Base-by-base conservation (phyloP, 352 stramenopile genomes). In the Blastocystis sp. region DNA sequence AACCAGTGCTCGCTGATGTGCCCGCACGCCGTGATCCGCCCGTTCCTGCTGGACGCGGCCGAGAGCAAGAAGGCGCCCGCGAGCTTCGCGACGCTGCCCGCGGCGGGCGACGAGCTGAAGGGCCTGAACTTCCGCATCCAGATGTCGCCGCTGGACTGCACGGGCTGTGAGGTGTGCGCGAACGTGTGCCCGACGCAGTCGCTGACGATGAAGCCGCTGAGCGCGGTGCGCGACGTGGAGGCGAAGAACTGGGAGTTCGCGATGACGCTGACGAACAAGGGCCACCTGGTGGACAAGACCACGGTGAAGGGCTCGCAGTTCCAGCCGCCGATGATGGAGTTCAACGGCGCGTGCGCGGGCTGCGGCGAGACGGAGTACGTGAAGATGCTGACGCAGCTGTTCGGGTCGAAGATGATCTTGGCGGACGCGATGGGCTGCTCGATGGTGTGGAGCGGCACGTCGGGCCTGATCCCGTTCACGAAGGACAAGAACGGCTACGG, bases 1-100 rank as follows among this genome's bases (percentile, higher is more conserved):
- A 93, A 93, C 86, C 90, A 92, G 80, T 93, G 91, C 82, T 88
- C 92, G 76, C 90, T 91, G 77, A 90, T 93, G 5, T 93, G 91
- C 48, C 91, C 91, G 19, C 91, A 93, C 76, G 91, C 91, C 52
- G 90, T 86, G 4, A 92, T 92, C 45, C 74, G 91, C 38, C 91
- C 91, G 14, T 92, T 92, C 80, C 90, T 92, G 80, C 88, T 92
- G 14, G 91, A 88, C 71, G 89, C 90, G 88, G 90, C 92, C 28
- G 91, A 92, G 65, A 64, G 81, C 52, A 77, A 89, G 56, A 88
- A 88, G n/a, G 90, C 91, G 48, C 90, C 91, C 21, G 88, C 90
- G 76, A 89, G 90, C 23, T 92, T 93, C 65, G 80, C 79, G 40
- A 89, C 89, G 10, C 62, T 91, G 0, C 91, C 91, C 88, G 90